Percentiles rank a stretch among this genome's conserved stretches.
Conservation (phyloP, 495 filamentous ascomycete species). For the Aspergillus nidulans region DNA sequence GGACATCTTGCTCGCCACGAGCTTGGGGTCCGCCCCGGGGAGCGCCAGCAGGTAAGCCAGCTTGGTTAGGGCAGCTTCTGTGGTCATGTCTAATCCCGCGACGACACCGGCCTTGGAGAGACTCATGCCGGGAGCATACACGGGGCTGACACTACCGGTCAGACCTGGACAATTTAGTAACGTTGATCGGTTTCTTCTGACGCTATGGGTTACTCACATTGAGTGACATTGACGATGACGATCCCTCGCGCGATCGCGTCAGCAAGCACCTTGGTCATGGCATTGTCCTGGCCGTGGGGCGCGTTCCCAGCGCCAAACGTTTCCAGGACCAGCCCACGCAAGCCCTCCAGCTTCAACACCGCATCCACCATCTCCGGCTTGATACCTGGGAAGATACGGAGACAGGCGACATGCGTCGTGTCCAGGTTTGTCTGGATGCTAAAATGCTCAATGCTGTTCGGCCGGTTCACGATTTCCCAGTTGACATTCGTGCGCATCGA, state of each 20-base stretch:
- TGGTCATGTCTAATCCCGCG: constrained; percentile 88
- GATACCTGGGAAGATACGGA: constrained; percentile 95
- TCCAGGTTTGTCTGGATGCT: constrained; percentile 72
- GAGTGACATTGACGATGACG: constrained; percentile 88
- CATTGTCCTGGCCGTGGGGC: constrained; percentile 76
- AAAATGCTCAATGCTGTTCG: constrained; percentile 69
- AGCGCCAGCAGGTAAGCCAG: constrained; percentile 80
- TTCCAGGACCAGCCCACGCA: constrained; percentile 84
- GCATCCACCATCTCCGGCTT: constrained; percentile 91
- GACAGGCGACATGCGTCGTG: constrained; percentile 84
- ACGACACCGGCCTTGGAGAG: constrained; percentile 87
- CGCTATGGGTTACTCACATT: constrained; percentile 55
- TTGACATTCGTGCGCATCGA: constrained; percentile 77
- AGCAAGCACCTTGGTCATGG: constrained; percentile 74
- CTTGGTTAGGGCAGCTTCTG: constrained; percentile 91
- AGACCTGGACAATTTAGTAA: constrained; percentile 39
- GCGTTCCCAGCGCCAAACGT: constrained; percentile 96
- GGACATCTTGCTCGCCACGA: constrained; percentile 69
- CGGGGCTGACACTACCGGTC: constrained; percentile 79
- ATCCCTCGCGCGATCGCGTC: constrained; percentile 75
- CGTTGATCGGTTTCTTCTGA: neutral
- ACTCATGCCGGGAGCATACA: constrained; percentile 87
- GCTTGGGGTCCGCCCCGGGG: constrained; percentile 54
- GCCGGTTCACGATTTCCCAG: constrained; percentile 76
- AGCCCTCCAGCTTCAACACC: constrained; percentile 70